phyloP scores from a whole-genome alignment of 306 rosid genomes.

The Dalbergia cultrata region DNA sequence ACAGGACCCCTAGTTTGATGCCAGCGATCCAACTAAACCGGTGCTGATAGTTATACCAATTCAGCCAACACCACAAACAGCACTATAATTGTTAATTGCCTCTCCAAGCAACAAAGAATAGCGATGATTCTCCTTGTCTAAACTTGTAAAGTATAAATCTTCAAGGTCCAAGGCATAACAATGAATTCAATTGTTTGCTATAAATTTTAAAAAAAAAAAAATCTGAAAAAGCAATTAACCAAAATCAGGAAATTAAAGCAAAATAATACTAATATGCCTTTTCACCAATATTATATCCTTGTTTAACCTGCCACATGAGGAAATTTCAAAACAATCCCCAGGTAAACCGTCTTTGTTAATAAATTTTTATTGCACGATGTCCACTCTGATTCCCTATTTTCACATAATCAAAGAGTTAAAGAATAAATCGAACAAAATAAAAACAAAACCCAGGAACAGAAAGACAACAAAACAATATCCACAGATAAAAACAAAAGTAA shows the following conservation, averaged over 20 bases:
- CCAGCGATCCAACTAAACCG: slow-evolving; percentile 35
- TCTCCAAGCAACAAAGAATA: slow-evolving; percentile 21
- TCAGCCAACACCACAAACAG: slow-evolving; percentile 27
- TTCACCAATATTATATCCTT: slow-evolving; percentile 9
- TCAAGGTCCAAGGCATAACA: slow-evolving; percentile 19
- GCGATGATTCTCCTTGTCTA: slow-evolving; percentile 19
- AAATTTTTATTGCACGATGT: not conserved
- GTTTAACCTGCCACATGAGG: not conserved
- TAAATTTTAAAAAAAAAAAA: not conserved
- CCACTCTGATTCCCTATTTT: slow-evolving; percentile 10
- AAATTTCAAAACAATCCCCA: not conserved
- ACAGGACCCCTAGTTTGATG: slow-evolving; percentile 3
- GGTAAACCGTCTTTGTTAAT: not conserved
- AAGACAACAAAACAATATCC: slow-evolving; percentile 5
- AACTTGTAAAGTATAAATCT: slow-evolving; percentile 21
- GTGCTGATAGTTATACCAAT: slow-evolving; percentile 5
- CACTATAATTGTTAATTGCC: not conserved
- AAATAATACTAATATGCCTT: slow-evolving; percentile 7
- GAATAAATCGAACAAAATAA: slow-evolving; percentile 1
- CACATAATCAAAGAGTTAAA: not conserved
- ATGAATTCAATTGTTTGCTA: slow-evolving; percentile 22
- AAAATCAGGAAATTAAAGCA: slow-evolving; percentile 15
- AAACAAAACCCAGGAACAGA: not conserved
- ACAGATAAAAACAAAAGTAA: not conserved
- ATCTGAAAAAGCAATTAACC: not conserved